Evolutionary conservation across 2,329 filamentous ascomycete genomes (phyloP).

Genomic region (Claviceps maximensis): DNA sequence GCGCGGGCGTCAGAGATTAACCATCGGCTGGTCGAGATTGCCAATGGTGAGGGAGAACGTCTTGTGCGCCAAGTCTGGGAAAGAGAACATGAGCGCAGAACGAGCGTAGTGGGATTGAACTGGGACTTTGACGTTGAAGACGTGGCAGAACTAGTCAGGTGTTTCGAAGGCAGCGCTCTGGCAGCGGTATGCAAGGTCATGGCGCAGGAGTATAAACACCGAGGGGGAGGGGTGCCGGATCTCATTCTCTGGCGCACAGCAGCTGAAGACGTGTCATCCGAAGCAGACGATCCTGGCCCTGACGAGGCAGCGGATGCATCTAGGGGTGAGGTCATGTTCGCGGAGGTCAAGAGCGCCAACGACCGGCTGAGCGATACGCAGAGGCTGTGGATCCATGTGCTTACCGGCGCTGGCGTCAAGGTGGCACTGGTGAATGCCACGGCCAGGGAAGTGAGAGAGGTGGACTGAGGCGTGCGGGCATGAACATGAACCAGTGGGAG

Average conservation of each 20-base stretch:
- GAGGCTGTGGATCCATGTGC: constrained; percentile 89
- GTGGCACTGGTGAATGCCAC: constrained; percentile 68
- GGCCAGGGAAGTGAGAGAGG: constrained; percentile 35
- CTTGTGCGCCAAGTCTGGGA: constrained; percentile 58
- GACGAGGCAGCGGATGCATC: constrained; percentile 18
- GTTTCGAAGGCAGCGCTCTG: constrained; percentile 69
- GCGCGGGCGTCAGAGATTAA: constrained; percentile 83
- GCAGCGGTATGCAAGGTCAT: constrained; percentile 83
- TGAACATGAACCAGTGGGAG: background rate
- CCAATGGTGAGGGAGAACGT: constrained; percentile 59
- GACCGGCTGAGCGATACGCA: constrained; percentile 94
- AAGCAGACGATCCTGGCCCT: background rate
- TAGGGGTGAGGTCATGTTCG: constrained; percentile 56
- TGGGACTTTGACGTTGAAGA: constrained; percentile 79
- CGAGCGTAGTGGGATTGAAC: constrained; percentile 81
- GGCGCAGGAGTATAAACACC: constrained; percentile 82
- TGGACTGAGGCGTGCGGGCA: constrained; percentile 16
- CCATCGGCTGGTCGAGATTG: constrained; percentile 70
- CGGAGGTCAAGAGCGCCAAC: constrained; percentile 72
- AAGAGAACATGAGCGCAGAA: constrained; percentile 53
- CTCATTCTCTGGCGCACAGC: constrained; percentile 76
- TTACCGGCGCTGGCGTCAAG: constrained; percentile 69
- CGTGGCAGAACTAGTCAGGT: constrained; percentile 61
- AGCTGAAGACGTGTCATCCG: background rate
- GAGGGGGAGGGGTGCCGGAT: constrained; percentile 83